Evolutionary conservation across 495 filamentous ascomycete species (phyloP).

Genomic region (Hyaloscypha bicolor): DNA sequence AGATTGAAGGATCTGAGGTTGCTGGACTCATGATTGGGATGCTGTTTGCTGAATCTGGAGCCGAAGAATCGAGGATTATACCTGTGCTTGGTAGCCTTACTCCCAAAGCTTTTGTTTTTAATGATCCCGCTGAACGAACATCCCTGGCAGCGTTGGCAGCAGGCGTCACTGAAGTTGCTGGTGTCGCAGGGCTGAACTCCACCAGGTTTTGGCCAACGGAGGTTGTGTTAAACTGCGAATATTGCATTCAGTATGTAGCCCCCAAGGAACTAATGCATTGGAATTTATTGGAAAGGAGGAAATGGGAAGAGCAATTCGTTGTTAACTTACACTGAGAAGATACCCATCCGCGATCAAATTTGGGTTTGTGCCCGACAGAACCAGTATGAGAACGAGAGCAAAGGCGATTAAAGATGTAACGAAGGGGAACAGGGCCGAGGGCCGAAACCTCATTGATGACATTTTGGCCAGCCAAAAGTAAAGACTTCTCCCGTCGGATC

Average conservation of each 20-base stretch:
- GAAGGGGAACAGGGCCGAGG: conserved; percentile 10
- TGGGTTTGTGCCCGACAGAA: conserved; percentile 14
- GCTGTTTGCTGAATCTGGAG: neutral
- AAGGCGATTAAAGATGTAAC: conserved; percentile 9
- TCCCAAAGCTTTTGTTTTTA: neutral
- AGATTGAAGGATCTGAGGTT: neutral
- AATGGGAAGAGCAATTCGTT: neutral
- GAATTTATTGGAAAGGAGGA: neutral
- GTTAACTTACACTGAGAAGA: conserved; percentile 13
- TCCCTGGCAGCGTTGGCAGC: conserved; percentile 2
- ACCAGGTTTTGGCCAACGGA: conserved; percentile 9
- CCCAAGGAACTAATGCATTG: no score
- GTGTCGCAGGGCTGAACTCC: neutral
- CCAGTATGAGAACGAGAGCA: conserved; percentile 7
- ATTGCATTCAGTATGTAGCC: neutral
- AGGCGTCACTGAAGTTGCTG: conserved; percentile 1
- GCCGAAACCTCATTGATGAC: conserved; percentile 10
- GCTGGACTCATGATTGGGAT: neutral
- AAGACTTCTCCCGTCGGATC: neutral
- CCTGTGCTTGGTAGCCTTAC: neutral
- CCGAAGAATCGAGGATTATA: neutral
- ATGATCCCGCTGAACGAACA: neutral
- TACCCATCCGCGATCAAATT: conserved; percentile 4
- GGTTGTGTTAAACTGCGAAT: conserved; percentile 12
- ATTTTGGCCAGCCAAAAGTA: conserved; percentile 10